Base-by-base conservation (phyloP, 176 grass and related monocot genomes). In the Carex kokanica region DNA sequence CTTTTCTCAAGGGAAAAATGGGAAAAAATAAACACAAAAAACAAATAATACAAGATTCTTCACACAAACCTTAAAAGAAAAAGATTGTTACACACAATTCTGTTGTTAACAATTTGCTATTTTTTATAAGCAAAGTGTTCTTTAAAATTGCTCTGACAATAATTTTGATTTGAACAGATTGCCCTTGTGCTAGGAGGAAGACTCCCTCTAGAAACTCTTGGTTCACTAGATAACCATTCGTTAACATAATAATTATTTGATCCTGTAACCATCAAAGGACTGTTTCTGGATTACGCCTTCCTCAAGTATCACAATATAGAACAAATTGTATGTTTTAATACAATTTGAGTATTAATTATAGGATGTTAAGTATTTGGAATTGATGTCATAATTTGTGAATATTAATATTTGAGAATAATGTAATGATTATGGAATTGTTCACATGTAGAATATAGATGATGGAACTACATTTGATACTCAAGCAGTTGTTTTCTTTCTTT, bases 111-210 rank as follows among this genome's bases (percentile, higher is more conserved):
- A 4, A 49, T 73, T 43, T 24, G 36, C 34, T 23, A 24, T 6
- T 5, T 73, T 24, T 14, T 24, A 71, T n/a, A 20, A 70, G 36
- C 34, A 72, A 45, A 4, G 9, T 43, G 2, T 16, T 72, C 13
- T 75, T 8, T 47, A 27, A 49, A 77, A 17, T 16, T 77, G 21
- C 13, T 51, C 45, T 77, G 47, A 77, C 24, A 27, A 55, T 77
- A 77, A 12, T 54, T 55, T 54, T 74, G 20, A 17, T 24, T 29
- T 77, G 47, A 77, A 77, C 49, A 77, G 73, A 55, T 77, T 77
- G 73, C 73, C 12, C 49, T 55, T 77, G 49, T 77, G 2, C 73
- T 77, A 18, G 73, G 49, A 55, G 73, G 73, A 77, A 77, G 14
- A 32, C 21, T 55, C 8, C 24, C 13, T 31, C 47, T 14, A 17